These are phyloP conservation scores for Podila horticola DNA, from an alignment of 192 early-diverging fungal species.

Conservation along the genomic window DNA sequence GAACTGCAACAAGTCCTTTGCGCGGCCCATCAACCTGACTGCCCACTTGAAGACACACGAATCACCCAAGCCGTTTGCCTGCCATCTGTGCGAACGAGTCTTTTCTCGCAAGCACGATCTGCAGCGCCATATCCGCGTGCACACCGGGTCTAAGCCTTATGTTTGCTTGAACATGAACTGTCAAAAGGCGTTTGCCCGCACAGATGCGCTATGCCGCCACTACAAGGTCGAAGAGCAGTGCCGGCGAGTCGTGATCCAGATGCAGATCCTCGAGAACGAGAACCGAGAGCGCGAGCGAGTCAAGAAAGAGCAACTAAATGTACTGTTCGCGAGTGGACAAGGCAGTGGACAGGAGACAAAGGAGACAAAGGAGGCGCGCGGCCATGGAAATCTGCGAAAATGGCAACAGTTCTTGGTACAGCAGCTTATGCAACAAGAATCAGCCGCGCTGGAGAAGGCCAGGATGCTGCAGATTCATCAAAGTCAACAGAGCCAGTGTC, in stretches of 20 bases:
- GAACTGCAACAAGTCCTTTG: conserved; percentile 23
- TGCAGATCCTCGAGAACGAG: conserved; percentile 52
- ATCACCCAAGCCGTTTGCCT: conserved; percentile 54
- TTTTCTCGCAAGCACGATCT: conserved; percentile 86
- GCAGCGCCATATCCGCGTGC: conserved; percentile 77
- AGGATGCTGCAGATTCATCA: conserved; percentile 4
- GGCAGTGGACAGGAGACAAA: background rate
- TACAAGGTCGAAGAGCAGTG: conserved; percentile 68
- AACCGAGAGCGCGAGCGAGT: background rate
- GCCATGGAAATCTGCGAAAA: conserved; percentile 2
- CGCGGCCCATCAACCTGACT: conserved; percentile 15
- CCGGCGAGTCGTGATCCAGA: conserved; percentile 18
- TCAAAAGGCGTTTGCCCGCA: conserved; percentile 69
- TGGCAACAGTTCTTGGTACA: conserved; percentile 5
- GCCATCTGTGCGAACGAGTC: conserved; percentile 69
- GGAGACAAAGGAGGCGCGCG: background rate
- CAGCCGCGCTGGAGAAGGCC: conserved; percentile 5
- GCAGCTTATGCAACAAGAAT: conserved; percentile 11
- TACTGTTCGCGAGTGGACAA: background rate
- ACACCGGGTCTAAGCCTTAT: conserved; percentile 73
- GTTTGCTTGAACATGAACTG: conserved; percentile 60
- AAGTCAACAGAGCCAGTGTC: background rate
- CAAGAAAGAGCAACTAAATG: background rate
- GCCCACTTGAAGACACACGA: conserved; percentile 13
- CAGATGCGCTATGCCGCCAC: conserved; percentile 72